Evolutionary conservation across 2,329 filamentous ascomycete genomes (phyloP).

Genomic region (Orbilia quercus): DNA sequence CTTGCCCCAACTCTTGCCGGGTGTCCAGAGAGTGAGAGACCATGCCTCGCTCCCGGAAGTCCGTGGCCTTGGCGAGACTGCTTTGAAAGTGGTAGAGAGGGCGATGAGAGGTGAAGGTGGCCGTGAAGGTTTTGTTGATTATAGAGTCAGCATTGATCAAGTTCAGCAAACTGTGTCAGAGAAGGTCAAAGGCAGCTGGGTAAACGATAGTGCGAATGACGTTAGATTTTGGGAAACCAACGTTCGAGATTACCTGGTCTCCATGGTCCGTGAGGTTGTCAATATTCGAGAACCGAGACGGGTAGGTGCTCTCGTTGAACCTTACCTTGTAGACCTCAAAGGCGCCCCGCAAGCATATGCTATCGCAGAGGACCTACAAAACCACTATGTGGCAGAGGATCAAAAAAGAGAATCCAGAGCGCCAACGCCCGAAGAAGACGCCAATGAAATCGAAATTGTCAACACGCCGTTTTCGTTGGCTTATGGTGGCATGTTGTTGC

Average conservation of each 20-base stretch:
- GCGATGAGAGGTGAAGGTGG: constrained; percentile 78
- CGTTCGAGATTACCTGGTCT: constrained; percentile 78
- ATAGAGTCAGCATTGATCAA: constrained; percentile 57
- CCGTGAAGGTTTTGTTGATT: constrained; percentile 70
- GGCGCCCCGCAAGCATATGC: constrained; percentile 71
- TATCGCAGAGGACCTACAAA: constrained; percentile 78
- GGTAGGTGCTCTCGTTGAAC: constrained; percentile 74
- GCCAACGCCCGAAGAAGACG: constrained; percentile 74
- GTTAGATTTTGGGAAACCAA: constrained; percentile 56
- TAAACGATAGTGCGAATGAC: constrained; percentile 66
- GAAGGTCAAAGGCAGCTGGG: constrained; percentile 14
- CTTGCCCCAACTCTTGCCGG: constrained; percentile 91
- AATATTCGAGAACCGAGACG: constrained; percentile 83
- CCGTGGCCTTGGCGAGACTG: constrained; percentile 84
- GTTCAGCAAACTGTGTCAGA: constrained; percentile 38
- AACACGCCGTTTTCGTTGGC: constrained; percentile 97
- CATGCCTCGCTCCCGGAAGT: constrained; percentile 94
- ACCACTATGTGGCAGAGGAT: constrained; percentile 84
- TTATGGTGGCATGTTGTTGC: constrained; percentile 95
- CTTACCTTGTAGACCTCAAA: constrained; percentile 80
- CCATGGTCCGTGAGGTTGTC: constrained; percentile 87
- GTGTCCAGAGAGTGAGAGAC: constrained; percentile 87
- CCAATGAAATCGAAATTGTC: constrained; percentile 94
- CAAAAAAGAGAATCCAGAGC: constrained; percentile 62
- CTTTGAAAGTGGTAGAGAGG: constrained; percentile 87